Conservation (phyloP, 2,329 filamentous ascomycete genomes). For the Penicillium thymicola region DNA sequence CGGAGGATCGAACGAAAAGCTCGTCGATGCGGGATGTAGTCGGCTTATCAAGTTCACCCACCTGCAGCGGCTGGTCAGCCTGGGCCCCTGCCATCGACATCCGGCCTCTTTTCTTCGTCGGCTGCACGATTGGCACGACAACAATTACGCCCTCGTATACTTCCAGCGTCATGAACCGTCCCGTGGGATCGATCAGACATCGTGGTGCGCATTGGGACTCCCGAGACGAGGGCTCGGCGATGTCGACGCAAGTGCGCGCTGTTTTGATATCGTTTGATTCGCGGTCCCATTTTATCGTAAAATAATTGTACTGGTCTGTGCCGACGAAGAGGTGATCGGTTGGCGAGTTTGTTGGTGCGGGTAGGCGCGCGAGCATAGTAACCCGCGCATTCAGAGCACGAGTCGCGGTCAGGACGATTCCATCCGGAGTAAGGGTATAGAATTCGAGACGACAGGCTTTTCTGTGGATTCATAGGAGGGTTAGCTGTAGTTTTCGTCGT, state of each 20-base stretch:
- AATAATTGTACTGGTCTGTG: conserved; percentile 86
- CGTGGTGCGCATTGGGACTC: conserved; percentile 80
- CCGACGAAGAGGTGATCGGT: conserved; percentile 89
- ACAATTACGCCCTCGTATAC: conserved; percentile 67
- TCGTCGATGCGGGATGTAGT: conserved; percentile 63
- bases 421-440: conserved; percentile 58
- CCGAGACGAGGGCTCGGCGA: conserved; percentile 60
- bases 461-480: not conserved
- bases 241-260: conserved; percentile 57
- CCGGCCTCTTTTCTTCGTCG: conserved; percentile 45
- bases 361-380: conserved; percentile 64
- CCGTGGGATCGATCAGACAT: conserved; percentile 78
- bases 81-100: conserved; percentile 23
- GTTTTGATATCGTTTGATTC: conserved; percentile 53
- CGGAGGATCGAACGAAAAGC: conserved; percentile 63
- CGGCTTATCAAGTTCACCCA: conserved; percentile 60
- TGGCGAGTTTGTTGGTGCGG: conserved; percentile 61
- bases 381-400: conserved; percentile 80
- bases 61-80: conserved; percentile 33
- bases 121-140: conserved; percentile 59
- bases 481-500: conserved; percentile 6
- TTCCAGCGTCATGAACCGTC: conserved; percentile 64
- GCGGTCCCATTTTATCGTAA: conserved; percentile 80
- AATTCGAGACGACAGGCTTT: conserved; percentile 52
- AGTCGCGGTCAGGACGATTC: conserved; percentile 63